Conservation (phyloP, 139 green algal species). For the Chlorella sp. region DNA sequence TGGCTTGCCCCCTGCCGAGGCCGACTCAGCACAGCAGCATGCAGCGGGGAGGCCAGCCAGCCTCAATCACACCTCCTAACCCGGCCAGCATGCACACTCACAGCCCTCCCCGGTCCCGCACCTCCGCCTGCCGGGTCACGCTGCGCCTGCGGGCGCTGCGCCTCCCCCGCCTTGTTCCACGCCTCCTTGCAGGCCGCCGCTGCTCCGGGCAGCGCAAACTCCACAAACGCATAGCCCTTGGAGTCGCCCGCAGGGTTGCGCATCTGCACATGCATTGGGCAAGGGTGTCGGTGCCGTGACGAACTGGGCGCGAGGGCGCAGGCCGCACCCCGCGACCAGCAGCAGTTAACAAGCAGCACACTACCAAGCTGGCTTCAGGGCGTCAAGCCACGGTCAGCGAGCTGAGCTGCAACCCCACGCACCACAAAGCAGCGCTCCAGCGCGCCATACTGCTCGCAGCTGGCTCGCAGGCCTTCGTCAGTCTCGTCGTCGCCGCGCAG, state of each 20-base stretch:
- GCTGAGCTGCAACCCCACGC: too few relatives aligned
- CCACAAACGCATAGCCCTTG: slow-evolving; percentile 74
- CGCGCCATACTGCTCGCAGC: slow-evolving; percentile 51
- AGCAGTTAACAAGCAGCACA: too few relatives aligned
- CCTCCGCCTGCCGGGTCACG: neutral
- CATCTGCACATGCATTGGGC: slow-evolving; percentile 7
- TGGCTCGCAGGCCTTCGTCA: slow-evolving; percentile 45
- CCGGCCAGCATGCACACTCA: too few relatives aligned
- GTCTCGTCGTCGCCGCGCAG: slow-evolving; percentile 41
- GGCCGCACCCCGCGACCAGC: too few relatives aligned
- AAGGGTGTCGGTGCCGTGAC: too few relatives aligned
- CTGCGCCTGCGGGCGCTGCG: neutral
- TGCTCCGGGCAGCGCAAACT: slow-evolving; percentile 53
- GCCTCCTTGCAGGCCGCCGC: slow-evolving; percentile 56
- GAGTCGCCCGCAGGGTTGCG: slow-evolving; percentile 48
- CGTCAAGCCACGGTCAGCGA: too few relatives aligned
- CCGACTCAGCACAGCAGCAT: too few relatives aligned
- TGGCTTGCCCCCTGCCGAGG: neutral
- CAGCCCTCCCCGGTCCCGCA: neutral
- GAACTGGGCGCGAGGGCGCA: too few relatives aligned
- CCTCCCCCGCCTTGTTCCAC: slow-evolving; percentile 41
- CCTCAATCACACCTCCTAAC: too few relatives aligned
- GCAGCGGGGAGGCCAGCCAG: neutral
- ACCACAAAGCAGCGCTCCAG: slow-evolving; percentile 63
- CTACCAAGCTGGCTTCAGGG: too few relatives aligned